Percentiles rank a stretch among this genome's conserved stretches.
Evolutionary conservation across 106 monocot species (phyloP).

Genomic region (Narthecium ossifragum): DNA sequence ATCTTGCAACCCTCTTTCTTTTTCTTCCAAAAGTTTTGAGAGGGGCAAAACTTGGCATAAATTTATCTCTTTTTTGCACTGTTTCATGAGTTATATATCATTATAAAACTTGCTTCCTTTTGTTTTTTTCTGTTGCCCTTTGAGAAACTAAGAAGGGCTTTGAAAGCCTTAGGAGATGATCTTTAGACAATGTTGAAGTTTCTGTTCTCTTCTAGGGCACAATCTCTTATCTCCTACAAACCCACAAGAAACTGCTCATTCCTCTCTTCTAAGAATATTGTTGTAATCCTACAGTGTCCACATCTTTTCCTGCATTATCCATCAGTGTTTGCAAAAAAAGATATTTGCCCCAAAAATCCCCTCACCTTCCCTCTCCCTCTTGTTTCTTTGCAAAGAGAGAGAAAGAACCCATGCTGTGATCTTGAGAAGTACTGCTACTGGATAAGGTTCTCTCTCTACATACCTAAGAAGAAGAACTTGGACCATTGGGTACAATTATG

Average conservation of each 20-base stretch:
- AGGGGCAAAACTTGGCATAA: too few relatives aligned
- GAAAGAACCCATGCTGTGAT: not conserved
- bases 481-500: too few relatives aligned
- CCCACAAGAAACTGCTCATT: slow-evolving; percentile 10
- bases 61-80: too few relatives aligned
- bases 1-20: too few relatives aligned
- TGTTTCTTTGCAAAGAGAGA: not conserved
- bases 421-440: not conserved
- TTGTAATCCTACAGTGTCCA: too few relatives aligned
- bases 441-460: slow-evolving; percentile 11
- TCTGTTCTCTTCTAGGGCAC: slow-evolving; percentile 2
- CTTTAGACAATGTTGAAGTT: not conserved
- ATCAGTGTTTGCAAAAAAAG: not conserved
- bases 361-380: not conserved
- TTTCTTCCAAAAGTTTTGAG: too few relatives aligned
- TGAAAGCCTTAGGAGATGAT: not conserved
- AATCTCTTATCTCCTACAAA: slow-evolving; percentile 1
- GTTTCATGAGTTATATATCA: too few relatives aligned
- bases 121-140: not conserved
- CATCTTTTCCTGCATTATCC: too few relatives aligned
- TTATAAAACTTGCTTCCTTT: too few relatives aligned
- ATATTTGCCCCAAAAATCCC: not conserved
- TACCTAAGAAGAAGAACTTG: too few relatives aligned
- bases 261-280: too few relatives aligned
- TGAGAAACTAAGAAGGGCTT: slow-evolving; percentile 1